Evolutionary conservation across 257 asterid genomes (phyloP).

Genomic region (Solanum pinnatisectum): DNA sequence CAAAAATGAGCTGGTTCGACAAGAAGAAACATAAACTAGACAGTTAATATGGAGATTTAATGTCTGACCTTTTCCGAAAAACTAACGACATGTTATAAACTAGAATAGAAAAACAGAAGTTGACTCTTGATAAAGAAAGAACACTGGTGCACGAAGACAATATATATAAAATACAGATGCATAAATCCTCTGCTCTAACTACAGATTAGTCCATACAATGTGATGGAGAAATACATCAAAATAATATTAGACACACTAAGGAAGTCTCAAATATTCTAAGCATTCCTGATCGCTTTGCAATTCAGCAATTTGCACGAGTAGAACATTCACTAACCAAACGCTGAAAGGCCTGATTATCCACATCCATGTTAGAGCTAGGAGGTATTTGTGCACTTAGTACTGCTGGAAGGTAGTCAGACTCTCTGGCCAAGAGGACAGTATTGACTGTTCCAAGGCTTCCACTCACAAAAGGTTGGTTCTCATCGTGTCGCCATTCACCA

Average conservation of each 20-base stretch:
- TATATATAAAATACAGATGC: background rate
- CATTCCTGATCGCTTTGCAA: background rate
- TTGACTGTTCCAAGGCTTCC: constrained; percentile 75
- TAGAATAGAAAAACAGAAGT: background rate
- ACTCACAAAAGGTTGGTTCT: constrained; percentile 57
- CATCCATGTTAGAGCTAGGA: constrained; percentile 80
- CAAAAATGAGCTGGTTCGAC: background rate
- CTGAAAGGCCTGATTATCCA: constrained; percentile 71
- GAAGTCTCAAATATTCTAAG: background rate
- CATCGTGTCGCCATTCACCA: constrained; percentile 96
- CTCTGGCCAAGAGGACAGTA: constrained; percentile 62
- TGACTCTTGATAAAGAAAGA: background rate
- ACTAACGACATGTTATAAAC: background rate
- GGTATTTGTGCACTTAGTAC: constrained; percentile 40
- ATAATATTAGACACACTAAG: background rate
- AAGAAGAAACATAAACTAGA: background rate
- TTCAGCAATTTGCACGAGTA: background rate
- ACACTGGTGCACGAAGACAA: background rate
- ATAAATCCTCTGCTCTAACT: background rate
- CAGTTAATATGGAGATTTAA: background rate
- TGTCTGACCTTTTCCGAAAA: background rate
- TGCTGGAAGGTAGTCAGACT: constrained; percentile 40
- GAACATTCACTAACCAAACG: constrained; percentile 46
- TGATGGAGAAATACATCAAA: background rate
- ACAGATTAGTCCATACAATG: background rate